Evolutionary conservation across 495 filamentous ascomycete species (phyloP).

Genomic region (Neurospora sp.): DNA sequence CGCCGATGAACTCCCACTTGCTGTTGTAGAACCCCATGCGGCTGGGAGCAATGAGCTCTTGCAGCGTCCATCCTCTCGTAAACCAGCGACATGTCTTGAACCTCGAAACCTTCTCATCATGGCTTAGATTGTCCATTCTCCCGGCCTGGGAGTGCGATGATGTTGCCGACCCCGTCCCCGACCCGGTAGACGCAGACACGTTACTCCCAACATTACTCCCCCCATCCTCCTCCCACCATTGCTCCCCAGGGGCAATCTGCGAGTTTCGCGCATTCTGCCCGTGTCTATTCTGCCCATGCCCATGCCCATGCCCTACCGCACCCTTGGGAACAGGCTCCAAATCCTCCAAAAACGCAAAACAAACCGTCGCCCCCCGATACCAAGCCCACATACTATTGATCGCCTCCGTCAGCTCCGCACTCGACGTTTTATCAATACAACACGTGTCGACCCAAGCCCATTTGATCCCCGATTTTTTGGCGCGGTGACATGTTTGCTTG

Average conservation of each 20-base stretch:
- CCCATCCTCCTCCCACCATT: not conserved
- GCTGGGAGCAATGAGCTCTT: constrained; percentile 30
- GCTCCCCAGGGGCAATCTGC: not conserved
- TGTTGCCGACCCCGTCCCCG: not conserved
- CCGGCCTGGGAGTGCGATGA: not conserved
- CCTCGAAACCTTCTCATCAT: not conserved
- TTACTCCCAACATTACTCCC: not conserved
- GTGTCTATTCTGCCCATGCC: not conserved
- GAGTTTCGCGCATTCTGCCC: not conserved
- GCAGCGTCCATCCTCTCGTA: constrained; percentile 28
- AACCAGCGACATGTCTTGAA: constrained; percentile 21
- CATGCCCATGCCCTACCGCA: not conserved
- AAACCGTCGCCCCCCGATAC: constrained; percentile 23
- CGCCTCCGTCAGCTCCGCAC: constrained; percentile 33
- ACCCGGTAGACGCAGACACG: not conserved
- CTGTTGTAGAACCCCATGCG: constrained; percentile 21
- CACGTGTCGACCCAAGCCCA: constrained; percentile 39
- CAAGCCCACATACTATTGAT: constrained; percentile 41
- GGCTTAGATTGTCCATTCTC: not conserved
- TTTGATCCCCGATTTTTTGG: constrained; percentile 10
- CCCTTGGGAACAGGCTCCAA: not conserved
- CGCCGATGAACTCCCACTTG: constrained; percentile 16
- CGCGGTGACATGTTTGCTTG: constrained; percentile 21
- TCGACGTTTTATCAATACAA: constrained; percentile 37
- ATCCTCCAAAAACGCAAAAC: constrained; percentile 27